These are phyloP conservation scores for Boletus speciosus DNA, from an alignment of 768 basidiomycete genomes.

Conservation along the genomic window DNA sequence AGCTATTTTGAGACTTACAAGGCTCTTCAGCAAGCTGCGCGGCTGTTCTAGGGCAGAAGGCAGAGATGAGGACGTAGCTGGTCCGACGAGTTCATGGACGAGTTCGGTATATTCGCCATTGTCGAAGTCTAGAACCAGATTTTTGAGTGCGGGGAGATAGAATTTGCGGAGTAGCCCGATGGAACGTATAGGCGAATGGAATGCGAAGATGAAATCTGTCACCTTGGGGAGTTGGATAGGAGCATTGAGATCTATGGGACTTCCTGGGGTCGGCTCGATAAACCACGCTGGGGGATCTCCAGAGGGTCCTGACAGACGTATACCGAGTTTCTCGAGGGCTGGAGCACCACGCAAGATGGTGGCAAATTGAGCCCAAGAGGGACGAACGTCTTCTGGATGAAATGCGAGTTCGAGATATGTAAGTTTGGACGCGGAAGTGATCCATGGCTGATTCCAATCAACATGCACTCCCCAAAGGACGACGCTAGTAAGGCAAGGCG, in stretches of 20 bases:
- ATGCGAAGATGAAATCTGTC: slow-evolving; percentile 43
- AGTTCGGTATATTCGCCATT: slow-evolving; percentile 52
- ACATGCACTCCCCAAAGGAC: slow-evolving; percentile 70
- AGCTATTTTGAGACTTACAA: slow-evolving; percentile 52
- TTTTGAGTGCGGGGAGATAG: slow-evolving; percentile 34
- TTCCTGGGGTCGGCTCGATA: slow-evolving; percentile 11
- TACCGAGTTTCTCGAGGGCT: slow-evolving; percentile 47
- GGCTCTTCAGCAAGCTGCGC: slow-evolving; percentile 36
- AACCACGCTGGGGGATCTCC: slow-evolving; percentile 39
- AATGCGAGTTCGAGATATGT: slow-evolving; percentile 56
- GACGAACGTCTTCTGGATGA: slow-evolving; percentile 61
- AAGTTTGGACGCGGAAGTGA: slow-evolving; percentile 31
- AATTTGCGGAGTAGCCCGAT: slow-evolving; percentile 25
- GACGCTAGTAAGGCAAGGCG: slow-evolving; percentile 47
- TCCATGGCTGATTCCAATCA: slow-evolving; percentile 52
- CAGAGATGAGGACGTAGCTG: slow-evolving; percentile 19
- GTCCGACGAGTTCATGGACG: slow-evolving; percentile 37
- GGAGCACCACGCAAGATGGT: slow-evolving; percentile 53
- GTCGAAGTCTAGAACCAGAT: slow-evolving; percentile 52
- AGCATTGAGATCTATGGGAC: slow-evolving; percentile 25
- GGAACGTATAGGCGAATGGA: slow-evolving; percentile 46
- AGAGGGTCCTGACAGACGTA: slow-evolving; percentile 57
- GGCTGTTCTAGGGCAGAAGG: slow-evolving; percentile 38
- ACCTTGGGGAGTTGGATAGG: slow-evolving; percentile 31
- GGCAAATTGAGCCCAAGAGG: slow-evolving; percentile 50